These are phyloP conservation scores for Trametes polyzona DNA, from an alignment of 1,284 basidiomycete species.

Conservation along the genomic window DNA sequence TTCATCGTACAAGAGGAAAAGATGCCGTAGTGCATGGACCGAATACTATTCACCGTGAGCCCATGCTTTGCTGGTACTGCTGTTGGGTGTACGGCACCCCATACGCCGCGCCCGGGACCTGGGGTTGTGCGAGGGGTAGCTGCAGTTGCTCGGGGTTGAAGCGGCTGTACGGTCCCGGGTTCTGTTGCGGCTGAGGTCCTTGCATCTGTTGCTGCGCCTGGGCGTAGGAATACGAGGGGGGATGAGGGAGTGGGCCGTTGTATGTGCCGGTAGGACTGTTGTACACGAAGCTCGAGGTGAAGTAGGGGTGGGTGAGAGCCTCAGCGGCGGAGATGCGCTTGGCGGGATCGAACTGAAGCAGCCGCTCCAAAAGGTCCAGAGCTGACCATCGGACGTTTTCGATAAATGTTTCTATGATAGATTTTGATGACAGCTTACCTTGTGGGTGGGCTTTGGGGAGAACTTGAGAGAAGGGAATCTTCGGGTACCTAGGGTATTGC, in stretches of 20 bases:
- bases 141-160: slow-evolving; percentile 42
- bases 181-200: slow-evolving; percentile 46
- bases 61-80: slow-evolving; percentile 13
- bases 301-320: slow-evolving; percentile 93
- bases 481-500: slow-evolving; percentile 89
- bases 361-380: slow-evolving; percentile 91
- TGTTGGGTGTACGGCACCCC: slow-evolving; percentile 34
- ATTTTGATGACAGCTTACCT: slow-evolving; percentile 51
- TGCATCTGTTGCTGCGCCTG: slow-evolving; percentile 48
- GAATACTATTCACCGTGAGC: background rate
- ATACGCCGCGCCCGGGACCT: slow-evolving; percentile 42
- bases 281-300: slow-evolving; percentile 62
- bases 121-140: slow-evolving; percentile 38
- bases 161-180: slow-evolving; percentile 37
- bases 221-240: slow-evolving; percentile 63
- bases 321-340: slow-evolving; percentile 93
- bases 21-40: background rate
- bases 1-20: background rate
- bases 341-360: slow-evolving; percentile 96
- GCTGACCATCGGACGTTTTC: slow-evolving; percentile 59
- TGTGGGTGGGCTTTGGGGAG: slow-evolving; percentile 92
- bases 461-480: slow-evolving; percentile 88
- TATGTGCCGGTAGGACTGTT: slow-evolving; percentile 46
- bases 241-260: slow-evolving; percentile 65
- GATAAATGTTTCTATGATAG: background rate